Conservation (phyloP, 805 yeast genomes). For the Candida schatavii region DNA sequence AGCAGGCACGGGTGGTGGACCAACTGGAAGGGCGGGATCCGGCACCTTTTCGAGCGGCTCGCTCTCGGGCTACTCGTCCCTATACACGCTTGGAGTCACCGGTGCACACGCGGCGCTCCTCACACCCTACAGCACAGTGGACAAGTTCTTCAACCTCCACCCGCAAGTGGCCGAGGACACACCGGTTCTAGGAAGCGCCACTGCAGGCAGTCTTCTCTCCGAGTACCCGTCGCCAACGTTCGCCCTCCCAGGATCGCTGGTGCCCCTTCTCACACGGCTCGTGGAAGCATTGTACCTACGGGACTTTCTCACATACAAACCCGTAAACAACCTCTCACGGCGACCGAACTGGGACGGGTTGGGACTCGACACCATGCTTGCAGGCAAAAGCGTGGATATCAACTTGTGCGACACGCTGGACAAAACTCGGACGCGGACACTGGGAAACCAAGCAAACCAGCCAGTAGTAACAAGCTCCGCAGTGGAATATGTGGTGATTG, state of each 20-base stretch:
- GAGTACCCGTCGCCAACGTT: conserved; percentile 52
- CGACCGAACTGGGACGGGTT: conserved; percentile 47
- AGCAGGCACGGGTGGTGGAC: conserved; percentile 3
- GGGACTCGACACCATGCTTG: conserved; percentile 36
- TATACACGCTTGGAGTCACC: conserved; percentile 25
- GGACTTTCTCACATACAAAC: conserved; percentile 44
- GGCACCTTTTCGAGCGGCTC: conserved; percentile 7
- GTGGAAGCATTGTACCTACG: conserved; percentile 67
- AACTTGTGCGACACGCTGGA: conserved; percentile 27
- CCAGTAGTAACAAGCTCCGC: conserved; percentile 2
- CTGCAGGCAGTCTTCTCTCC: conserved; percentile 13
- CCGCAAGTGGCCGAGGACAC: conserved; percentile 34
- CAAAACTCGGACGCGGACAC: conserved; percentile 5
- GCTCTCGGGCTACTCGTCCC: conserved; percentile 15
- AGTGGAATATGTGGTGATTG: conserved; percentile 40
- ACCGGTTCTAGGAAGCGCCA: conserved; percentile 10
- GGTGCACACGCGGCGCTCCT: conserved; percentile 27
- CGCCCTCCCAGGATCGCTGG: conserved; percentile 72
- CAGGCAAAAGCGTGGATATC: conserved; percentile 39
- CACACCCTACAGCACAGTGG: conserved; percentile 35
- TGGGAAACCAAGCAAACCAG: background rate
- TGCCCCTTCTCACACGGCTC: conserved; percentile 70
- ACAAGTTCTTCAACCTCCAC: conserved; percentile 47
- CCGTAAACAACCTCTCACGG: conserved; percentile 30
- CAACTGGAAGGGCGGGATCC: background rate